Conservation (phyloP, 1,284 basidiomycete genomes). For the Salmacisia buchloeana region DNA sequence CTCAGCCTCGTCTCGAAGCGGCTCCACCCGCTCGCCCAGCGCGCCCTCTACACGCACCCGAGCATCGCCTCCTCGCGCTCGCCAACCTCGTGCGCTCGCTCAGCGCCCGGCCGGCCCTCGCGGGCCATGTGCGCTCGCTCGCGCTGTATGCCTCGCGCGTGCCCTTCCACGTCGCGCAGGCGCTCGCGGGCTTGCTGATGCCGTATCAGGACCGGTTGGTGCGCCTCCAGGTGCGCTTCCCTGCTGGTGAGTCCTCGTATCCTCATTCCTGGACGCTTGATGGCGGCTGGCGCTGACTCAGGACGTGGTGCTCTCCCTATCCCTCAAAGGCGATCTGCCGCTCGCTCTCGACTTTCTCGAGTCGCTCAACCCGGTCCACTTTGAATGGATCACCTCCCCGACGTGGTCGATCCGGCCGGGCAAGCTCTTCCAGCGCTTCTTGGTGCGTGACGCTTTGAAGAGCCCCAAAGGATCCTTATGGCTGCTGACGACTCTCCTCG, state of each 20-base stretch:
- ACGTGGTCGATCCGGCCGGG: slow-evolving; percentile 9
- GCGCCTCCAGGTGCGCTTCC: slow-evolving; percentile 6
- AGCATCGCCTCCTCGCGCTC: neutral
- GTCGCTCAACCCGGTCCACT: neutral
- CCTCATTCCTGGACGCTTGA: neutral
- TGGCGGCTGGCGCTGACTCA: neutral
- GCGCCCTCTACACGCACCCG: neutral
- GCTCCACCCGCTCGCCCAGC: neutral
- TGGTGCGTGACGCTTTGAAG: slow-evolving; percentile 40
- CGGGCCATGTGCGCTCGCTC: neutral
- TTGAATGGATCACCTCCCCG: slow-evolving; percentile 10
- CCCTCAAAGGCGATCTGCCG: neutral
- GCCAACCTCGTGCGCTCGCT: neutral
- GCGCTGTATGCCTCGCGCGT: neutral
- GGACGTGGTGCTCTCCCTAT: neutral
- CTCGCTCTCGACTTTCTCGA: slow-evolving; percentile 8
- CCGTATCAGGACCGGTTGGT: neutral
- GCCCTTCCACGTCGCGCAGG: neutral
- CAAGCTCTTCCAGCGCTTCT: slow-evolving; percentile 14
- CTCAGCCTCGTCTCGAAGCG: neutral
- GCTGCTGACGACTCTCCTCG: neutral
- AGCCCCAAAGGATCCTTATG: neutral
- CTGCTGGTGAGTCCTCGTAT: neutral
- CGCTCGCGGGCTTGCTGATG: neutral
- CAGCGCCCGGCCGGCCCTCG: neutral